Conservation (phyloP, 1,284 basidiomycete genomes). For the Ceratobasidium sp. region DNA sequence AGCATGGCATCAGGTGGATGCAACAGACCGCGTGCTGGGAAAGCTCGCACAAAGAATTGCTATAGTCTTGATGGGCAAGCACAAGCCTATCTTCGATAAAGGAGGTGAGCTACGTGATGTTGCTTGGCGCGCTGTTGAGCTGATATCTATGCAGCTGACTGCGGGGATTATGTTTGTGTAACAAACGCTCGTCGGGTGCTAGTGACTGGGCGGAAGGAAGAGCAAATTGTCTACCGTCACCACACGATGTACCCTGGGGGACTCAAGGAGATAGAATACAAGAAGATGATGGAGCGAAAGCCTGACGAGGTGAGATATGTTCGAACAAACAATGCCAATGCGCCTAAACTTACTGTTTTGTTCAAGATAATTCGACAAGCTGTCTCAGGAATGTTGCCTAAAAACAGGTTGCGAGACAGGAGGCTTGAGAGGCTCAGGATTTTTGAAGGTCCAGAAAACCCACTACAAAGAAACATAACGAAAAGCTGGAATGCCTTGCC, state of each 20-base stretch:
- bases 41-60: conserved; percentile 95
- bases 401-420: conserved; percentile 90
- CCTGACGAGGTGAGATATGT: conserved; percentile 85
- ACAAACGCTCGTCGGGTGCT: conserved; percentile 88
- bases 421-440: conserved; percentile 87
- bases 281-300: conserved; percentile 81
- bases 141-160: conserved; percentile 71
- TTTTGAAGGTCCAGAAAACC: conserved; percentile 70
- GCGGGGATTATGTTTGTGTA: conserved; percentile 97
- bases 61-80: conserved; percentile 97
- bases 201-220: conserved; percentile 89
- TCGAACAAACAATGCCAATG: not conserved
- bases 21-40: conserved; percentile 88
- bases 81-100: conserved; percentile 97
- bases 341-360: conserved; percentile 34
- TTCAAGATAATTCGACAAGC: conserved; percentile 90
- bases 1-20: conserved; percentile 96
- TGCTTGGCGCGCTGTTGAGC: not conserved
- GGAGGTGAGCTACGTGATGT: conserved; percentile 65
- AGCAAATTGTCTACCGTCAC: conserved; percentile 88
- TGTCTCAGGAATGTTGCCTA: conserved; percentile 95
- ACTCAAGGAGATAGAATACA: conserved; percentile 88
- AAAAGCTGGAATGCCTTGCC: conserved; percentile 46
- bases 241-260: conserved; percentile 96
- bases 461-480: conserved; percentile 52